Conservation (phyloP, 805 yeast genomes). For the Teunomyces funiuensis region DNA sequence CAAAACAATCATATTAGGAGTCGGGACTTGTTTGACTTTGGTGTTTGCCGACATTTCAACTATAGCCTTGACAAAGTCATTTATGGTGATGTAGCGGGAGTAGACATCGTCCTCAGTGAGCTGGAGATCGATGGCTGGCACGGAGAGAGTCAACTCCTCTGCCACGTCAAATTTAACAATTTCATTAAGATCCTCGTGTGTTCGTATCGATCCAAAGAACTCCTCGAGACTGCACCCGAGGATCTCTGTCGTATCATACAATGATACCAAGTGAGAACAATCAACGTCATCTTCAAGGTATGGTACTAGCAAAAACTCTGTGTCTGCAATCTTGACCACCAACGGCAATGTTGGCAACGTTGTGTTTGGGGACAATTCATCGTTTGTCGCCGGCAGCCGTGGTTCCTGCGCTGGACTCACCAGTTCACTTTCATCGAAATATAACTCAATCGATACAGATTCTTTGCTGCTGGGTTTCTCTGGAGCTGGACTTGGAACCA, state of each 20-base stretch:
- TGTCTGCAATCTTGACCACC: slow-evolving; percentile 21
- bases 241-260: slow-evolving; percentile 23
- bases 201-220: slow-evolving; percentile 25
- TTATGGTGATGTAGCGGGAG: slow-evolving; percentile 22
- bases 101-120: slow-evolving; percentile 35
- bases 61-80: slow-evolving; percentile 27
- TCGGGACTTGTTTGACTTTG: background rate
- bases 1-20: background rate
- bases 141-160: slow-evolving; percentile 27
- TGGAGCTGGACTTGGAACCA: background rate
- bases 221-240: slow-evolving; percentile 20
- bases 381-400: no score
- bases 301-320: slow-evolving; percentile 29
- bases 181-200: slow-evolving; percentile 26
- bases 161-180: slow-evolving; percentile 21
- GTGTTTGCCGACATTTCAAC: slow-evolving; percentile 16
- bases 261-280: slow-evolving; percentile 22
- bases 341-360: slow-evolving; percentile 19
- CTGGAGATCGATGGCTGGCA: slow-evolving; percentile 29
- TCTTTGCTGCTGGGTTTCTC: background rate
- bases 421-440: slow-evolving; percentile 4
- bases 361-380: no score
- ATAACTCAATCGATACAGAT: background rate
- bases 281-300: slow-evolving; percentile 11
- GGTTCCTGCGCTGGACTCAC: slow-evolving; percentile 5